phyloP scores from a whole-genome alignment of 2,329 filamentous ascomycete species.

The Colletotrichum gigasporum region DNA sequence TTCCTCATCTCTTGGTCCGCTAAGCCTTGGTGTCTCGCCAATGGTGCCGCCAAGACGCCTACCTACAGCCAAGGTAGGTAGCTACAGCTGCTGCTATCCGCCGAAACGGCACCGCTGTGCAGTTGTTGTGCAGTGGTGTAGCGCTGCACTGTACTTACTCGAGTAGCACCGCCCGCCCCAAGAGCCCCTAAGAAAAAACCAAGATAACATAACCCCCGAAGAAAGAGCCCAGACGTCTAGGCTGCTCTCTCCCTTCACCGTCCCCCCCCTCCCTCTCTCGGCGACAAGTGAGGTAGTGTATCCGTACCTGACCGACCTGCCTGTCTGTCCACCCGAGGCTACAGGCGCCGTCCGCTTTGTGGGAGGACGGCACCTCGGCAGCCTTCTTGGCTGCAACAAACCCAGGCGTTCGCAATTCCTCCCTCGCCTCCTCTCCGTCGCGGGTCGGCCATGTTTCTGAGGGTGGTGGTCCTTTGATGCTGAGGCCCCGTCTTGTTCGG shows the following conservation, averaged over 20 bases:
- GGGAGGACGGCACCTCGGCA: background rate
- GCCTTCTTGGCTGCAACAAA: background rate
- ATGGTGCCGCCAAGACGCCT: background rate
- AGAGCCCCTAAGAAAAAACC: too few relatives aligned
- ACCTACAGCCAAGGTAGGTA: too few relatives aligned
- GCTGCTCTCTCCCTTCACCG: background rate
- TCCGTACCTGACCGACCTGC: too few relatives aligned
- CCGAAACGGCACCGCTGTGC: slow-evolving; percentile 18
- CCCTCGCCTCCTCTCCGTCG: background rate
- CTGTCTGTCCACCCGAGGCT: too few relatives aligned
- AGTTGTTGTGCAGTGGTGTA: too few relatives aligned
- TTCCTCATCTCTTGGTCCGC: background rate
- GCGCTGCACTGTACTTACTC: too few relatives aligned
- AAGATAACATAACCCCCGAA: background rate
- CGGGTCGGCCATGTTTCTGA: too few relatives aligned
- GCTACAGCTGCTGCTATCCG: background rate
- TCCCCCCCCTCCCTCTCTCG: background rate
- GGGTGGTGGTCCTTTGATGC: too few relatives aligned
- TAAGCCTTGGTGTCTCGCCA: background rate
- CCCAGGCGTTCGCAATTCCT: background rate
- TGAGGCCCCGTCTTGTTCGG: too few relatives aligned
- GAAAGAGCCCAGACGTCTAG: background rate
- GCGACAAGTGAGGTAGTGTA: too few relatives aligned
- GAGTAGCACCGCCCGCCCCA: background rate
- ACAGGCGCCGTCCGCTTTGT: too few relatives aligned